These are phyloP conservation scores for Pichia cabralensis DNA, from an alignment of 805 yeast genomes.

Conservation along the genomic window DNA sequence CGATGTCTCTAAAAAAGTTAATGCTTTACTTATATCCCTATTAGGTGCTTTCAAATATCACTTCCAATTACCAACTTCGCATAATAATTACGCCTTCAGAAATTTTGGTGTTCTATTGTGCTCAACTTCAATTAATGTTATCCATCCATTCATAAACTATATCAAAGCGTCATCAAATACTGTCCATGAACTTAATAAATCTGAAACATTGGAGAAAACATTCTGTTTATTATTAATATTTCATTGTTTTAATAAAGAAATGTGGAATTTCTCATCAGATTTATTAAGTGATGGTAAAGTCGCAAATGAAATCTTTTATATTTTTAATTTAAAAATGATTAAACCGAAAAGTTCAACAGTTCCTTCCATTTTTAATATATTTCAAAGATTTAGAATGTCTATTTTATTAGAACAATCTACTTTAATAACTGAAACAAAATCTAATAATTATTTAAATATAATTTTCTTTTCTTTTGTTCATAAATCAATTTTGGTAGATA, in stretches of 20 bases:
- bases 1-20: slow-evolving; percentile 11
- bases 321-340: slow-evolving; percentile 3
- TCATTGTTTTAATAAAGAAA: slow-evolving; percentile 13
- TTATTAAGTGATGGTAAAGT: slow-evolving; percentile 5
- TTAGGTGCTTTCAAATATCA: slow-evolving; percentile 18
- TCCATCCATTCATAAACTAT: slow-evolving; percentile 10
- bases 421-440: slow-evolving; percentile 12
- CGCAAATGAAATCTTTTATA: slow-evolving; percentile 3
- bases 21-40: slow-evolving; percentile 10
- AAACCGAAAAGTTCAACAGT: background rate
- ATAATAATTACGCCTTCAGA: slow-evolving; percentile 19
- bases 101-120: slow-evolving; percentile 18
- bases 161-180: slow-evolving; percentile 9
- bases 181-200: slow-evolving; percentile 8
- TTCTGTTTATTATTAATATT: slow-evolving; percentile 16
- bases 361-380: slow-evolving; percentile 8
- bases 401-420: slow-evolving; percentile 16
- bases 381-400: slow-evolving; percentile 13
- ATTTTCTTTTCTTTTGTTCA: slow-evolving; percentile 9
- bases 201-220: slow-evolving; percentile 14
- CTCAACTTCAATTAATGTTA: slow-evolving; percentile 2
- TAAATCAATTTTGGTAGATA: slow-evolving; percentile 1
- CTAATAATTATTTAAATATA: slow-evolving; percentile 7
- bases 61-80: slow-evolving; percentile 18
- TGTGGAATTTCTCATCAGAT: slow-evolving; percentile 10